Evolutionary conservation across 208 protist species (phyloP).

Genomic region (Lotmaria passim): DNA sequence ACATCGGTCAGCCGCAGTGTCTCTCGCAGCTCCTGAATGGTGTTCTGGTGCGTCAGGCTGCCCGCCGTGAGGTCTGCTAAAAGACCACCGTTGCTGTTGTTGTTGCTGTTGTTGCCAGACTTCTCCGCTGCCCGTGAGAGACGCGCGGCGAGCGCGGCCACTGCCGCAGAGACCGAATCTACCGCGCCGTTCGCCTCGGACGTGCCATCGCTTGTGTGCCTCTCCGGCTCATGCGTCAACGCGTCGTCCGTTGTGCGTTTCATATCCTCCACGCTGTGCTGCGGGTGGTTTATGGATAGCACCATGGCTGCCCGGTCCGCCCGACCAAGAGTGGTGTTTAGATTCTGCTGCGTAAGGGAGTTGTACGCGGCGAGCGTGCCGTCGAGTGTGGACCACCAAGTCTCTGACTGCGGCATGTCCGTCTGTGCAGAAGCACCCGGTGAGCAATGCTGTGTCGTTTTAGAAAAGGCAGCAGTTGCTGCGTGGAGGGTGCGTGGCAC

Average conservation of each 20-base stretch:
- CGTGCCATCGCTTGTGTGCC: not conserved
- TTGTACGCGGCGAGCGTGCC: conserved; percentile 26
- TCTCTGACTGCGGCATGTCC: conserved; percentile 1
- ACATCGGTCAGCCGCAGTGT: conserved; percentile 20
- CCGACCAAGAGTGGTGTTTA: conserved; percentile 57
- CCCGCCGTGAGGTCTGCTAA: not conserved
- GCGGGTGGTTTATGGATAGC: conserved; percentile 25
- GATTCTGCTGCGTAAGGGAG: conserved; percentile 17
- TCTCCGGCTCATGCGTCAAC: not conserved
- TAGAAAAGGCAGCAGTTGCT: not conserved
- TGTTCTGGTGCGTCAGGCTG: conserved; percentile 15
- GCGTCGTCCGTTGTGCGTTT: not conserved
- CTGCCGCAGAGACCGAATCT: not conserved
- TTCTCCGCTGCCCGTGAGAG: conserved; percentile 3
- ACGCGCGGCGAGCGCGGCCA: conserved; percentile 1
- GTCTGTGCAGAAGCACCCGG: not conserved
- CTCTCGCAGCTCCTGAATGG: conserved; percentile 30
- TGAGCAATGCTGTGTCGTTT: conserved; percentile 1
- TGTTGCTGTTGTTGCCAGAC: not conserved
- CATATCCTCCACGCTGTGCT: not conserved
- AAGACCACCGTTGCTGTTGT: not conserved
- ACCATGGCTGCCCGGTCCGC: conserved; percentile 53
- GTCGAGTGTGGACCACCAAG: conserved; percentile 40
- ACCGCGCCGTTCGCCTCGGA: not conserved
- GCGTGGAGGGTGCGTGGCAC: not conserved